These are phyloP conservation scores for Pythium periplocum DNA, from an alignment of 352 stramenopile species.

Conservation along the genomic window DNA sequence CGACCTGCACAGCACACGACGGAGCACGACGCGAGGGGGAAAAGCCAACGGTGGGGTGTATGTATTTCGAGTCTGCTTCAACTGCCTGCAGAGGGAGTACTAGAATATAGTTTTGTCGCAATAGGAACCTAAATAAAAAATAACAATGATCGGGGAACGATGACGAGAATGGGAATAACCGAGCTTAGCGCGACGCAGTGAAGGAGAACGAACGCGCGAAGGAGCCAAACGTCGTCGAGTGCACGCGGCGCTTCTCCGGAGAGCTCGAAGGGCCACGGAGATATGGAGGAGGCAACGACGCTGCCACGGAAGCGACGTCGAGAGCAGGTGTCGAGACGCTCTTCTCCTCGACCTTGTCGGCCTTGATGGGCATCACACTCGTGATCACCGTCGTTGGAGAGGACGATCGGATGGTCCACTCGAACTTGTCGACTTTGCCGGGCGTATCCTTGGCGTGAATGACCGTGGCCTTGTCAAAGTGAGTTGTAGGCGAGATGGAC, in stretches of 20 bases:
- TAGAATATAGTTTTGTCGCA: too few relatives aligned
- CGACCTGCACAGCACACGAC: too few relatives aligned
- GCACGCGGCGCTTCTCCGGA: conserved; percentile 64
- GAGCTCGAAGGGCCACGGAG: conserved; percentile 39
- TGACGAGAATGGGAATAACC: too few relatives aligned
- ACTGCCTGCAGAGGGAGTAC: too few relatives aligned
- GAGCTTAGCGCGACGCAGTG: conserved; percentile 2
- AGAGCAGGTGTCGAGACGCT: not conserved
- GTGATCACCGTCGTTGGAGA: conserved; percentile 4
- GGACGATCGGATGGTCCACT: conserved; percentile 32
- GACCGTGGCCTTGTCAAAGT: conserved; percentile 53
- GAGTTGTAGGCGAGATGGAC: not conserved
- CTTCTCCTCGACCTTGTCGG: not conserved
- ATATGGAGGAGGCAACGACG: conserved; percentile 59
- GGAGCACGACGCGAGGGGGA: too few relatives aligned
- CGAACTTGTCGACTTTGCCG: conserved; percentile 54
- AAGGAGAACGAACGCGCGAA: conserved; percentile 79
- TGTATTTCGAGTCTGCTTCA: too few relatives aligned
- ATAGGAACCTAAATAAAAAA: not conserved
- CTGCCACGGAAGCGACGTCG: conserved; percentile 3
- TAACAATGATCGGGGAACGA: not conserved
- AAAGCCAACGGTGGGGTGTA: too few relatives aligned
- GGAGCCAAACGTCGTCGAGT: conserved; percentile 75
- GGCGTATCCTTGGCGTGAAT: conserved; percentile 46
- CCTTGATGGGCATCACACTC: not conserved